These are phyloP conservation scores for Irpex lacteus DNA, from an alignment of 1,284 basidiomycete species.

Conservation along the genomic window DNA sequence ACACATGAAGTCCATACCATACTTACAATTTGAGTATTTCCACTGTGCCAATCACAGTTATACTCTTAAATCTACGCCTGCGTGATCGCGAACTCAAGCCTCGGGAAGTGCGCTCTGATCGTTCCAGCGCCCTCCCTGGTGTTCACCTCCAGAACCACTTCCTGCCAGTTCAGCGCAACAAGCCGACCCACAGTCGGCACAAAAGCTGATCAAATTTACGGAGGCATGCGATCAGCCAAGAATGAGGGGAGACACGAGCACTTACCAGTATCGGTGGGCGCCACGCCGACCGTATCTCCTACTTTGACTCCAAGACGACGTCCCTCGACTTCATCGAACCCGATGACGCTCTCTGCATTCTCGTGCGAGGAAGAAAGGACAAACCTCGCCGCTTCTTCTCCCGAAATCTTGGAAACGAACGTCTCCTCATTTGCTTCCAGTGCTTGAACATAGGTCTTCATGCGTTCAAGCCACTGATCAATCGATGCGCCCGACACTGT, in stretches of 20 bases:
- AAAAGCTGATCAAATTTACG: no score
- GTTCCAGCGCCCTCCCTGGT: background rate
- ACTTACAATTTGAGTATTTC: no score
- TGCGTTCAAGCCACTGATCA: background rate
- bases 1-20: no score
- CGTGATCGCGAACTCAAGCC: background rate
- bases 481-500: background rate
- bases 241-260: no score
- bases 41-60: no score
- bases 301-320: background rate
- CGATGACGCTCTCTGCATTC: background rate
- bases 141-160: background rate
- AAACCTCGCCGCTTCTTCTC: background rate
- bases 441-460: background rate
- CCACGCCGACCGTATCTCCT: background rate
- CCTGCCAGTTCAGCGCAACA: background rate
- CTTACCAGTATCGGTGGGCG: background rate
- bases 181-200: background rate
- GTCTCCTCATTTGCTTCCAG: background rate
- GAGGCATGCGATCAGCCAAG: no score
- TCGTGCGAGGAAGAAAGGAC: background rate
- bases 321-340: background rate
- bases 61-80: background rate
- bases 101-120: background rate
- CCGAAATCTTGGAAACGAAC: background rate